These are phyloP conservation scores for Bipolaris gigantea DNA, from an alignment of 2,329 filamentous ascomycete species.

Conservation along the genomic window DNA sequence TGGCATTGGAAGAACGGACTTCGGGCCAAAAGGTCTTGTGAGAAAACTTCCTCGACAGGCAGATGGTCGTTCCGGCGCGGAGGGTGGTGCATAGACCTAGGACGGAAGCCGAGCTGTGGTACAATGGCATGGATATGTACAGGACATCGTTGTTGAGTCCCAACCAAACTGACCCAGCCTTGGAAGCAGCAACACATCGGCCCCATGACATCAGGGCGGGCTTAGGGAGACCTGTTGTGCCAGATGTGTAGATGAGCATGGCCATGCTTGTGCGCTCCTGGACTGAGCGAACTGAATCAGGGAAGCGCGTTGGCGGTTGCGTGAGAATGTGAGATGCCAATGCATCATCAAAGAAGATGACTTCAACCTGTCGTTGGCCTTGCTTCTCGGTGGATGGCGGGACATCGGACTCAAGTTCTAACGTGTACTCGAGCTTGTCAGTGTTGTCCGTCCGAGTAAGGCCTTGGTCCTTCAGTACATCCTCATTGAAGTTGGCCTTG, in stretches of 20 bases:
- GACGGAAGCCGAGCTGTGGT: constrained; percentile 40
- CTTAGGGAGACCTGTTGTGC: constrained; percentile 45
- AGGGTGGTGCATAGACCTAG: constrained; percentile 35
- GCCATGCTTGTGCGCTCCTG: constrained; percentile 36
- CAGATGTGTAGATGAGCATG: constrained; percentile 46
- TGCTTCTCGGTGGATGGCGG: constrained; percentile 25
- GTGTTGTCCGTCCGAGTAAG: constrained; percentile 17
- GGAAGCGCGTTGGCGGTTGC: constrained; percentile 34
- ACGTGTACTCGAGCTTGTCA: constrained; percentile 27
- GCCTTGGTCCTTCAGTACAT: constrained; percentile 35
- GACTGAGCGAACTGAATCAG: constrained; percentile 29
- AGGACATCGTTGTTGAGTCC: constrained; percentile 35
- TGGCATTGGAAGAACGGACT: constrained; percentile 39
- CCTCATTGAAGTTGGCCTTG: constrained; percentile 32
- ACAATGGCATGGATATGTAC: constrained; percentile 47
- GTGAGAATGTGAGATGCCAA: constrained; percentile 33
- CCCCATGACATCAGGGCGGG: constrained; percentile 37
- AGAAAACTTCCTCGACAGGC: constrained; percentile 36
- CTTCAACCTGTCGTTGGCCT: constrained; percentile 27
- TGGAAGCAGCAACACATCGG: constrained; percentile 26
- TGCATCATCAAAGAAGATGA: constrained; percentile 37
- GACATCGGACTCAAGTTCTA: constrained; percentile 24
- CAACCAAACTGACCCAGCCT: constrained; percentile 27
- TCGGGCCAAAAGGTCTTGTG: constrained; percentile 47
- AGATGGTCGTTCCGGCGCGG: constrained; percentile 32